These are phyloP conservation scores for Sapria himalayana DNA, from an alignment of 345 rosid genomes.

Conservation along the genomic window DNA sequence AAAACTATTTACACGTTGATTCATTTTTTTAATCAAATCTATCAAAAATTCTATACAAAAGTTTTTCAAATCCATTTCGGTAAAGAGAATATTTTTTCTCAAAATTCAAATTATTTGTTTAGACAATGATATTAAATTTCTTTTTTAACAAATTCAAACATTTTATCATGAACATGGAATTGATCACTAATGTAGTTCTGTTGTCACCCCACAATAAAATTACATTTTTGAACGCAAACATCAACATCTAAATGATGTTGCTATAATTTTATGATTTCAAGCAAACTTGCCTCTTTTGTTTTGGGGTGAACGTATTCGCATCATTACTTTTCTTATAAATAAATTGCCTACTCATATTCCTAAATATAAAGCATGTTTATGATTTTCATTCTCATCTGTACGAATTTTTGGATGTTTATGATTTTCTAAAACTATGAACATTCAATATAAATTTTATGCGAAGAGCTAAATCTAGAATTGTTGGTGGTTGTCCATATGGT, in stretches of 20 bases:
- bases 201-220: not conserved
- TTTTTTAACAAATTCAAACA: not conserved
- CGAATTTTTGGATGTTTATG: too few species aligned
- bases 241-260: too few species aligned
- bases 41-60: not conserved
- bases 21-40: not conserved
- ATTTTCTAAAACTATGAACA: too few species aligned
- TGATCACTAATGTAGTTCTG: not conserved
- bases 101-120: not conserved
- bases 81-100: not conserved
- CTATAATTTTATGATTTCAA: not conserved
- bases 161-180: not conserved
- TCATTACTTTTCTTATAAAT: not conserved
- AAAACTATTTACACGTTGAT: not conserved
- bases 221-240: not conserved
- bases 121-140: not conserved
- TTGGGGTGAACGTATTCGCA: too few species aligned
- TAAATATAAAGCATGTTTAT: not conserved
- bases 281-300: not conserved
- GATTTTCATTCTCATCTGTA: too few species aligned
- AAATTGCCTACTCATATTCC: not conserved
- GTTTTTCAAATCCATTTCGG: not conserved
- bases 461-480: too few species aligned
- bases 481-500: too few species aligned
- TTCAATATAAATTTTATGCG: too few species aligned